Evolutionary conservation across 257 asterid species (phyloP).

Genomic region (Solanum peruvianum): DNA sequence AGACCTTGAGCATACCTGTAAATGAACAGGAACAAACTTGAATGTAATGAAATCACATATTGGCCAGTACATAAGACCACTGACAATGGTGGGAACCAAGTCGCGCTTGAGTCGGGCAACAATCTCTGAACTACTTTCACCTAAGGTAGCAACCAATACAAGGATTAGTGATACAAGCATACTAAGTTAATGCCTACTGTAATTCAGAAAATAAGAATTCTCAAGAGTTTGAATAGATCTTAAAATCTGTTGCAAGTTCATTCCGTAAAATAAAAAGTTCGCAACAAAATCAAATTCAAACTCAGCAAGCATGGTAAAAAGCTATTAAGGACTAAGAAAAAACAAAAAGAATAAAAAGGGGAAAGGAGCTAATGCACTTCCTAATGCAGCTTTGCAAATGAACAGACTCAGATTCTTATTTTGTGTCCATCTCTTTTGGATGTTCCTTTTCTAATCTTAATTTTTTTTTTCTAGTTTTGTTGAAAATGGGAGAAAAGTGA

Average conservation of each 20-base stretch:
- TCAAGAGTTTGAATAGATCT: not conserved
- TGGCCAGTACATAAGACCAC: conserved; percentile 79
- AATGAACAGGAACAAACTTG: conserved; percentile 77
- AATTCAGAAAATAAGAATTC: not conserved
- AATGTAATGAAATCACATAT: conserved; percentile 73
- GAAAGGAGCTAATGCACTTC: not conserved
- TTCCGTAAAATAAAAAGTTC: not conserved
- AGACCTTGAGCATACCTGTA: conserved; percentile 40
- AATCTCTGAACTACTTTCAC: conserved; percentile 67
- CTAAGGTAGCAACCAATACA: conserved; percentile 18
- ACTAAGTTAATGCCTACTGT: not conserved
- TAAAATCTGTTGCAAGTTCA: not conserved
- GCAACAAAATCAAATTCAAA: not conserved
- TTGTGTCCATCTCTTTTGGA: not conserved
- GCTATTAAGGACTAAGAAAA: not conserved
- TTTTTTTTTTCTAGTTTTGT: not conserved
- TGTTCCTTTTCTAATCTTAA: not conserved
- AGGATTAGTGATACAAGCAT: conserved; percentile 1
- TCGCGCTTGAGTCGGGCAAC: conserved; percentile 76
- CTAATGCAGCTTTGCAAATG: not conserved
- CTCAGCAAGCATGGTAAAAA: not conserved
- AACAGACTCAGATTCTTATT: not conserved
- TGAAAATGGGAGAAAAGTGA: not conserved
- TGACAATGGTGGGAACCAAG: conserved; percentile 53
- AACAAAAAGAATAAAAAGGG: not conserved